Base-by-base conservation (phyloP, 1,284 basidiomycete genomes). In the Apiotrichum veenhuisii region DNA sequence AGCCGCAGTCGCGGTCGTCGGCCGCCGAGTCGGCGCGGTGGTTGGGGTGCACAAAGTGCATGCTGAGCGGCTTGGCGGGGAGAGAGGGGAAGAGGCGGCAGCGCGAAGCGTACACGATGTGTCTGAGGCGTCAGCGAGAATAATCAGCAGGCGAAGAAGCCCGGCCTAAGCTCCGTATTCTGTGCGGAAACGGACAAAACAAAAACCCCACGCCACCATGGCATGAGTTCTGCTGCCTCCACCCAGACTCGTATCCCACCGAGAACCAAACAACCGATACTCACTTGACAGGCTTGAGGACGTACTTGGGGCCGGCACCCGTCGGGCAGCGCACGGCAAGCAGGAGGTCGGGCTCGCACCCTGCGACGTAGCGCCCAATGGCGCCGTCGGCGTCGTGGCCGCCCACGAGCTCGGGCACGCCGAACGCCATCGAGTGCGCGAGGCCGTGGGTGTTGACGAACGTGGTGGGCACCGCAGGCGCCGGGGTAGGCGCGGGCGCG, bases 81-180 rank as follows among this genome's bases (percentile, higher is more conserved):
- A 59, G 44, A 8, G 37, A 25, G 9, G 61, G 55, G 50, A 63
- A 71, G 59, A 65, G 60, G 0, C 62, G 54, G 55, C 69, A 72
- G 47, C 64, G 61, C 14, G 65, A 55, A 11, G 68, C 59, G 40
- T 67, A 72, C 0, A 68, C 70, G 22, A 67, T 43, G 43, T 61
- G 59, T 43, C 66, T 70, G 45, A 23, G 3, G 45, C 17, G 46
- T 48, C 23, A 36, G 50, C 38, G n/a, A 22, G 7, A 40, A n/a
- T 11, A 12, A 12, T 25, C 17, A 42, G 5, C 11, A 42, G 26
- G 10, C 15, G 18, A n/a, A 45, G 43, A 40, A 22, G 5, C 30
- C 5, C 5, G 5, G 7, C 5, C 5, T 7, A 12, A 30, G 30
- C 7, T 30, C 12, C 12, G 30, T 30, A 30, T 30, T 30, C 30